Base-by-base conservation (phyloP, 352 stramenopile genomes). In the Globisporangium yorkense region DNA sequence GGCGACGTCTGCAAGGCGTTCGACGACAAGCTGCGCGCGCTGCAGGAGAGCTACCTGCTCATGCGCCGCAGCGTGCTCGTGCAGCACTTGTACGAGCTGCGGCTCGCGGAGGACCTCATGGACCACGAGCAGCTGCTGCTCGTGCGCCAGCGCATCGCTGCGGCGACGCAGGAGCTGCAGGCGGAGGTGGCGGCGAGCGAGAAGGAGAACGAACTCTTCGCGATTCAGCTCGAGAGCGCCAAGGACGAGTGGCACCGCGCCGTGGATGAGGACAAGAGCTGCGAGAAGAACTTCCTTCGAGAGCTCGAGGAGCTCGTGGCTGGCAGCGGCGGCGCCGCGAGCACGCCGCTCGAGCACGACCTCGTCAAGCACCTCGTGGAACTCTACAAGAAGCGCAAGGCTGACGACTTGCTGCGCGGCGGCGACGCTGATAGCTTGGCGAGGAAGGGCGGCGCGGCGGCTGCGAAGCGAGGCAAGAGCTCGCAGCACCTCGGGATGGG, bases 1-100 rank as follows among this genome's bases (percentile, higher is more conserved):
- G 43, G 57, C 9, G 89, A 97, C 33, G 63, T 96, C 40, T 85
- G 85, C 54, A 71, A 72, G 29, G 70, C 54, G 0, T 97, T 97
- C 51, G 90, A 97, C 63, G 87, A 97, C 20, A 87, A 84, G 53
- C 59, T 98, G 3, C 68, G 74, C 9, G 67, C 57, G 6, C 53
- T 96, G 29, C 68, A 71, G 13, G 65, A 89, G n/a, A 59, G 69
- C 10, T 93, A 91, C 56, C 58, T 84, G 47, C 56, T 59, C 2
- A 77, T 89, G 47, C 70, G 75, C 6, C 70, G 70, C 15, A 65
- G 57, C 31, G 65, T 84, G 24, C 57, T 88, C 12, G 71, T 78
- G 31, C 86, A 94, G 68, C 75, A 94, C 45, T 54, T 89, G 21
- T 95, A 95, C 57, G 61, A 77, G 35, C 60, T 85, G 9, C 75